Conservation (phyloP, 345 rosid genomes). For the Populus euphratica region DNA sequence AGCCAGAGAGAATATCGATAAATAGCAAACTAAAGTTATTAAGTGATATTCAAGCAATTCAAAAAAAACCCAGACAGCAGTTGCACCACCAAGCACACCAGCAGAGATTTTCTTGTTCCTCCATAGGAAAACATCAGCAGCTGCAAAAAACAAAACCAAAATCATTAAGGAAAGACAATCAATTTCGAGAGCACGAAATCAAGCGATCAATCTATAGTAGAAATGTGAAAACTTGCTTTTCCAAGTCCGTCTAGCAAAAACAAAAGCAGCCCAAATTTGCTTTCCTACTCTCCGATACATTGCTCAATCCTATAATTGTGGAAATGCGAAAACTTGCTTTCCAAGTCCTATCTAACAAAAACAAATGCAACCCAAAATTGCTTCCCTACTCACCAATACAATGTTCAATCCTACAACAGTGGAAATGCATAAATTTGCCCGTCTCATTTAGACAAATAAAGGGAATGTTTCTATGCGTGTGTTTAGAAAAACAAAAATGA, state of each 20-base stretch:
- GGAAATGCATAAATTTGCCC: neutral
- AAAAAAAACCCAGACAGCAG: conserved; percentile 24
- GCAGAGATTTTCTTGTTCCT: conserved; percentile 30
- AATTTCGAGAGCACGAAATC: neutral
- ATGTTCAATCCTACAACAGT: neutral
- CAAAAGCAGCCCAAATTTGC: neutral
- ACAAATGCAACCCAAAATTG: neutral
- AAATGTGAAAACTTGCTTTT: neutral
- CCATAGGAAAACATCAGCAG: conserved; percentile 33
- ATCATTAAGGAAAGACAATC: neutral
- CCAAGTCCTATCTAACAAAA: neutral
- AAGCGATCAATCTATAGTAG: no score
- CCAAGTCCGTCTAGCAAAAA: neutral
- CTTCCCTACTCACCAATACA: neutral
- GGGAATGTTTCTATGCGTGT: no score
- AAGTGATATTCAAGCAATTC: conserved; percentile 28
- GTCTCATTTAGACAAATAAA: no score
- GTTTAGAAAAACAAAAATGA: neutral
- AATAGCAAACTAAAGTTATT: conserved; percentile 24
- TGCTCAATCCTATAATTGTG: no score
- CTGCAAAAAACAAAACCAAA: conserved; percentile 5
- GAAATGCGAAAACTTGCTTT: neutral
- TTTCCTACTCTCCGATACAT: neutral
- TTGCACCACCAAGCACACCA: conserved; percentile 22
- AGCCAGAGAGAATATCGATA: conserved; percentile 15